A percentile compares a stretch with the other conserved stretches of the same genome.
phyloP scores from a whole-genome alignment of 192 early-diverging fungal species.

The Chytriomyces confervae region DNA sequence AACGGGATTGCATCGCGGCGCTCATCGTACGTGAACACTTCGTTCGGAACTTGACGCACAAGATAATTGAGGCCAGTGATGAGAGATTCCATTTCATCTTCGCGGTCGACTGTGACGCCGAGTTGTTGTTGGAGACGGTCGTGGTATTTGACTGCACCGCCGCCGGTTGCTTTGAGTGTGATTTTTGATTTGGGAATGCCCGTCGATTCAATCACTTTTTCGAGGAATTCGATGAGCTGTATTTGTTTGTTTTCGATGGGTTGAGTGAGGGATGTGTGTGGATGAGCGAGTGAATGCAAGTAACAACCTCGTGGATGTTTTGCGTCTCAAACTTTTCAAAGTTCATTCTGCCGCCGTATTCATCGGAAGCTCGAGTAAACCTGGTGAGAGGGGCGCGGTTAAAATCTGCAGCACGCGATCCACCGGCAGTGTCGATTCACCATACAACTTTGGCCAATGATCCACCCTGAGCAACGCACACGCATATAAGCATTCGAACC shows the following conservation, averaged over 20 bases:
- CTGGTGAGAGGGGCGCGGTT: background rate
- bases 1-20: constrained; percentile 61
- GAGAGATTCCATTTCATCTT: constrained; percentile 92
- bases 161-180: constrained; percentile 76
- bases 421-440: background rate
- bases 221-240: constrained; percentile 81
- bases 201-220: constrained; percentile 60
- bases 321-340: constrained; percentile 95
- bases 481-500: no score
- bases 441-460: constrained; percentile 67
- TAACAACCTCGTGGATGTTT: constrained; percentile 72
- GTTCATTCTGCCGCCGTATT: constrained; percentile 83
- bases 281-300: no score
- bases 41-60: constrained; percentile 88
- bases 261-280: background rate
- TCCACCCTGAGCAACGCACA: constrained; percentile 47
- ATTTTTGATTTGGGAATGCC: constrained; percentile 40
- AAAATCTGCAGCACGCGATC: background rate
- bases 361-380: constrained; percentile 52
- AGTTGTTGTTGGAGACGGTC: constrained; percentile 67
- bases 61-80: constrained; percentile 83
- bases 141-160: constrained; percentile 83
- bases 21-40: constrained; percentile 92
- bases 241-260: background rate
- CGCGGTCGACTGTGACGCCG: constrained; percentile 77